These are phyloP conservation scores for Trichothecium roseum DNA, from an alignment of 2,329 filamentous ascomycete genomes.

Conservation along the genomic window DNA sequence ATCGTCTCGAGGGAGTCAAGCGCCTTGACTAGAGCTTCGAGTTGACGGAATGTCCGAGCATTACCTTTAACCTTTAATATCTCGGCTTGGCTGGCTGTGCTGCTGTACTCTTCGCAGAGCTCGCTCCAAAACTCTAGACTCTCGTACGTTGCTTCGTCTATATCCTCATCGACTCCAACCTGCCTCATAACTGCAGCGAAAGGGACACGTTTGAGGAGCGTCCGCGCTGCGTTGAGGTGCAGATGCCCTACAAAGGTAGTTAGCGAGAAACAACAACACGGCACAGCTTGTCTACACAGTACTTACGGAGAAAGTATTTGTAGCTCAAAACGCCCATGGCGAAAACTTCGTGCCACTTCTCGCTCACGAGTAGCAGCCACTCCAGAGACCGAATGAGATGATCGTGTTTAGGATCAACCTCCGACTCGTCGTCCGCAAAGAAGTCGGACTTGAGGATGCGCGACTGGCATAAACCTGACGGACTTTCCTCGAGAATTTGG, in stretches of 20 bases:
- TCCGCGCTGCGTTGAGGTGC: slow-evolving; percentile 3
- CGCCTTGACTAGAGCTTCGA: slow-evolving; percentile 56
- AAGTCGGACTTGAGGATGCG: slow-evolving; percentile 61
- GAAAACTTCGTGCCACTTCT: slow-evolving; percentile 63
- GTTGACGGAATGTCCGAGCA: slow-evolving; percentile 54
- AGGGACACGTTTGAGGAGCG: slow-evolving; percentile 33
- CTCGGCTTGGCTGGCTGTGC: slow-evolving; percentile 24
- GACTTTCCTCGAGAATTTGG: slow-evolving; percentile 35
- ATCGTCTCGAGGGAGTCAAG: slow-evolving; percentile 61
- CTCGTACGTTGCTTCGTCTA: slow-evolving; percentile 26
- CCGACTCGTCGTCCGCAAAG: slow-evolving; percentile 49
- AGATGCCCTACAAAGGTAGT: slow-evolving; percentile 2
- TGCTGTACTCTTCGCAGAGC: slow-evolving; percentile 24
- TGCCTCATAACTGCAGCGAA: slow-evolving; percentile 37
- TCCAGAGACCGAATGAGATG: slow-evolving; percentile 68
- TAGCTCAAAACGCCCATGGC: slow-evolving; percentile 61
- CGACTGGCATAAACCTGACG: slow-evolving; percentile 29
- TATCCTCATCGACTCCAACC: slow-evolving; percentile 24
- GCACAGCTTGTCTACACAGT: too few species aligned
- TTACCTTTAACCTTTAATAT: slow-evolving; percentile 35
- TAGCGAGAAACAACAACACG: too few species aligned
- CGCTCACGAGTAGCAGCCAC: slow-evolving; percentile 71
- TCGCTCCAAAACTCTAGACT: slow-evolving; percentile 29
- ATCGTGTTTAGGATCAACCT: slow-evolving; percentile 52
- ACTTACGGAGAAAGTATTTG: slow-evolving; percentile 74